A percentile compares a stretch with the other conserved stretches of the same genome.
Evolutionary conservation across 495 filamentous ascomycete genomes (phyloP).

Genomic region (Talaromyces proteolyticus): DNA sequence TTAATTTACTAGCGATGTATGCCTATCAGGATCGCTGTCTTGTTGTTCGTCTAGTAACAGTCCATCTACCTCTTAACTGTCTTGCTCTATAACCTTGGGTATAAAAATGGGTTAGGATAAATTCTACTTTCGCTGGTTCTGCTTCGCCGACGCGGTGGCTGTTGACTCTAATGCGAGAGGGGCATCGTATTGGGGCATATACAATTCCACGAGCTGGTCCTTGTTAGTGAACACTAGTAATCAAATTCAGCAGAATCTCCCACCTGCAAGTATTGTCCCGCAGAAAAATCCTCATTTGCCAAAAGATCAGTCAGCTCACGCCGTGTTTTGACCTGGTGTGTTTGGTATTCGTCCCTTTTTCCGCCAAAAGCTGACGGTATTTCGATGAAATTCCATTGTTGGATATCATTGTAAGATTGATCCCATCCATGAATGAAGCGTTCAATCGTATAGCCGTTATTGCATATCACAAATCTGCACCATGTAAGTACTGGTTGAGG

Average conservation of each 20-base stretch:
- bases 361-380: conserved; percentile 63
- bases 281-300: conserved; percentile 56
- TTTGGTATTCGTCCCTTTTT: conserved; percentile 47
- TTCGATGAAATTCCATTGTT: conserved; percentile 64
- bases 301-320: conserved; percentile 65
- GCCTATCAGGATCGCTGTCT: too few species aligned
- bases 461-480: conserved; percentile 55
- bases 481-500: conserved; percentile 6
- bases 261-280: conserved; percentile 37
- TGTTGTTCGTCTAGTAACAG: too few species aligned
- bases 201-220: conserved; percentile 74
- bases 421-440: conserved; percentile 58
- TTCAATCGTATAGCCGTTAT: conserved; percentile 54
- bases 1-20: too few species aligned
- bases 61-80: too few species aligned
- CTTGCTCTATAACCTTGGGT: too few species aligned
- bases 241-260: conserved; percentile 6
- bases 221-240: conserved; percentile 17
- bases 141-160: conserved; percentile 59
- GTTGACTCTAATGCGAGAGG: conserved; percentile 62
- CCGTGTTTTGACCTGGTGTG: conserved; percentile 67
- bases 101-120: too few species aligned
- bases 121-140: conserved; percentile 55
- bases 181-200: conserved; percentile 80
- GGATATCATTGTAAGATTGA: conserved; percentile 74